Evolutionary conservation across 129 eudicot species (phyloP).

Genomic region (Ambrosia artemisiifolia): DNA sequence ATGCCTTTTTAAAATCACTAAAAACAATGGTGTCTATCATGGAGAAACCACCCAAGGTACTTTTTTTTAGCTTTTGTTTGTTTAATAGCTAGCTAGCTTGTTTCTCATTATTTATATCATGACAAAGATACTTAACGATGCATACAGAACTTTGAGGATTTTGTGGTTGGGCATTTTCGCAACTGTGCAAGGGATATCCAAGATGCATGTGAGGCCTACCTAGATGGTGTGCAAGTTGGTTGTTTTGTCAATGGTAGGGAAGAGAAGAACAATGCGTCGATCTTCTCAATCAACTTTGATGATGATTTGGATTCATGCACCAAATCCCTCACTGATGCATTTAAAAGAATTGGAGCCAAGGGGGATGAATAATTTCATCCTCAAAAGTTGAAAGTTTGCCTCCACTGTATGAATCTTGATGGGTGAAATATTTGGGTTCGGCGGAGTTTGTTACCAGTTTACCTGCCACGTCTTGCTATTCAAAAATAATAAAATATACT

Average conservation of each 20-base stretch:
- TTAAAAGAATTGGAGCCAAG: slow-evolving; percentile 37
- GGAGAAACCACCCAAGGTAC: slow-evolving; percentile 61
- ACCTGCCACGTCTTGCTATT: no score
- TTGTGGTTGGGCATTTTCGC: slow-evolving; percentile 54
- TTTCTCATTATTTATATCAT: not conserved
- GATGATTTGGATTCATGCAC: slow-evolving; percentile 29
- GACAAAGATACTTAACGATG: not conserved
- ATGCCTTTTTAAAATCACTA: slow-evolving; percentile 28
- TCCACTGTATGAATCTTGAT: no score
- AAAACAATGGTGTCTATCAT: slow-evolving; percentile 47
- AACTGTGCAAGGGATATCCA: slow-evolving; percentile 41
- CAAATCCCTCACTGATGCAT: slow-evolving; percentile 32
- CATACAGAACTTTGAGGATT: slow-evolving; percentile 58
- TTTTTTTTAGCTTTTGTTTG: no score
- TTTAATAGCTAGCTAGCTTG: no score
- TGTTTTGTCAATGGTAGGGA: slow-evolving; percentile 49
- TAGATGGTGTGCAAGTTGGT: not conserved
- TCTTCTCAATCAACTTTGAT: slow-evolving; percentile 41
- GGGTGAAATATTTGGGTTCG: no score
- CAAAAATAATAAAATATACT: no score
- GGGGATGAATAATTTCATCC: not conserved
- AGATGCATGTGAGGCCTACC: slow-evolving; percentile 53
- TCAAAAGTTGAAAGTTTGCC: no score
- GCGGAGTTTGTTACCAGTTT: no score
- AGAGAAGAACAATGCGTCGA: slow-evolving; percentile 29